Evolutionary conservation across 768 basidiomycete species (phyloP).

Genomic region (Tremella yokohamensis): DNA sequence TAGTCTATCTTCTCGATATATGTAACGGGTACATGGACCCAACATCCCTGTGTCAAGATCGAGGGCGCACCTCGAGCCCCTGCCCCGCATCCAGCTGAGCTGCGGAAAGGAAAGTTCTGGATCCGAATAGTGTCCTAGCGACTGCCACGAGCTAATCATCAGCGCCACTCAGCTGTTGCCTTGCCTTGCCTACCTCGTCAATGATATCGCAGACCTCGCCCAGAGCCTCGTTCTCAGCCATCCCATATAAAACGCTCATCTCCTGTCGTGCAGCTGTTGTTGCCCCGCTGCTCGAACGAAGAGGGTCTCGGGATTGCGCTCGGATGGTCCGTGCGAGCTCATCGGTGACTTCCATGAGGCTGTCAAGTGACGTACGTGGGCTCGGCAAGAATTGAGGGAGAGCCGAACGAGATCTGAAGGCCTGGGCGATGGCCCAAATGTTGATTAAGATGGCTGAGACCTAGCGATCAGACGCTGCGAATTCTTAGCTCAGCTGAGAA

Average conservation of each 20-base stretch:
- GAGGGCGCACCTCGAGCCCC: no score
- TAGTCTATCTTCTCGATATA: no score
- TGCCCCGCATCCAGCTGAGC: neutral
- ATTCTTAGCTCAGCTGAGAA: no score
- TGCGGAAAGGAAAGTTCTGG: conserved; percentile 30
- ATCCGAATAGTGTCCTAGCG: conserved; percentile 43
- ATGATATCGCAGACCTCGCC: conserved; percentile 42
- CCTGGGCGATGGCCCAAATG: conserved; percentile 46
- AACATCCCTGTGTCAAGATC: no score
- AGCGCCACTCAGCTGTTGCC: conserved; percentile 1
- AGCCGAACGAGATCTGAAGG: conserved; percentile 46
- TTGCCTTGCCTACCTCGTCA: conserved; percentile 41
- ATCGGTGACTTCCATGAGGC: conserved; percentile 40
- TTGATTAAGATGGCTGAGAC: conserved; percentile 46
- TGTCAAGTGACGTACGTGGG: conserved; percentile 37
- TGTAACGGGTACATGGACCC: no score
- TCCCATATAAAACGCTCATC: conserved; percentile 46
- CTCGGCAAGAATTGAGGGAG: conserved; percentile 50
- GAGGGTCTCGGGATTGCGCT: conserved; percentile 9
- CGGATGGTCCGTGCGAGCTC: conserved; percentile 27
- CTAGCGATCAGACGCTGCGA: conserved; percentile 7
- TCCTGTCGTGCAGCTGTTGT: conserved; percentile 19
- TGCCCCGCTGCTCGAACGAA: neutral
- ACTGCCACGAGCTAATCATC: conserved; percentile 31
- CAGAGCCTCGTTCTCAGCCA: conserved; percentile 49